These are phyloP conservation scores for Phytophthora pisi DNA, from an alignment of 352 stramenopile species.

Conservation along the genomic window DNA sequence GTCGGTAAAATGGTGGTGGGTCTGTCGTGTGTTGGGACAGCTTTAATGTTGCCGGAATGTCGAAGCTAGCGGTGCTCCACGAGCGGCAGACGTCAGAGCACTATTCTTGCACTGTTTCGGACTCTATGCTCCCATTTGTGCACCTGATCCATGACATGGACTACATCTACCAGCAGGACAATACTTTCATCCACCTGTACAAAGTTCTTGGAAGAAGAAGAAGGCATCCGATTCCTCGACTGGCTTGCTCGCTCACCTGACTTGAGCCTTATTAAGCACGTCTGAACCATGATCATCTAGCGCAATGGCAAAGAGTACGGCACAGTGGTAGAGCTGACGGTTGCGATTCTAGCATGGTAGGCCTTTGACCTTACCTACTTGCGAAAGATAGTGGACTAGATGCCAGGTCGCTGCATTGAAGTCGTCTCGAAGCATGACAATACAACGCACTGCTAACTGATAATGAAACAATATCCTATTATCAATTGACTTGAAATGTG, in stretches of 20 bases:
- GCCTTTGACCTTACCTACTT: neutral
- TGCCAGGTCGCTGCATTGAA: constrained; percentile 8
- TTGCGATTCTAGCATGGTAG: neutral
- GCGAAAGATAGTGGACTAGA: constrained; percentile 3
- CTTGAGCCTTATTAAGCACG: neutral
- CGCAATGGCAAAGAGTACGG: constrained; percentile 20
- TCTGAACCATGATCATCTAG: constrained; percentile 20
- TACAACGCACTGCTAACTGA: neutral
- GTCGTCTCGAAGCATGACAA: neutral
- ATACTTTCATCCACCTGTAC: constrained; percentile 11
- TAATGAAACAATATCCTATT: neutral
- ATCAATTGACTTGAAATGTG: too few species aligned
- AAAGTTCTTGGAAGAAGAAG: constrained; percentile 15
- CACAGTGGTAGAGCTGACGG: neutral
- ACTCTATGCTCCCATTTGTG: constrained; percentile 11
- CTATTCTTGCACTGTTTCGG: constrained; percentile 18
- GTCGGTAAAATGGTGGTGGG: constrained; percentile 5
- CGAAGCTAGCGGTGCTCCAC: constrained; percentile 13
- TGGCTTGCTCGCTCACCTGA: constrained; percentile 19
- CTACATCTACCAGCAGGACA: constrained; percentile 27
- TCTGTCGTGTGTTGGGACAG: neutral
- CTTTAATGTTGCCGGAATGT: constrained; percentile 12
- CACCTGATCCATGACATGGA: constrained; percentile 4
- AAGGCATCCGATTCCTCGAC: neutral
- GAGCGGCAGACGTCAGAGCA: neutral